A percentile compares a stretch with the other conserved stretches of the same genome.
These are phyloP conservation scores for Candida sp. DNA, from an alignment of 1,139 yeast species.

Conservation along the genomic window DNA sequence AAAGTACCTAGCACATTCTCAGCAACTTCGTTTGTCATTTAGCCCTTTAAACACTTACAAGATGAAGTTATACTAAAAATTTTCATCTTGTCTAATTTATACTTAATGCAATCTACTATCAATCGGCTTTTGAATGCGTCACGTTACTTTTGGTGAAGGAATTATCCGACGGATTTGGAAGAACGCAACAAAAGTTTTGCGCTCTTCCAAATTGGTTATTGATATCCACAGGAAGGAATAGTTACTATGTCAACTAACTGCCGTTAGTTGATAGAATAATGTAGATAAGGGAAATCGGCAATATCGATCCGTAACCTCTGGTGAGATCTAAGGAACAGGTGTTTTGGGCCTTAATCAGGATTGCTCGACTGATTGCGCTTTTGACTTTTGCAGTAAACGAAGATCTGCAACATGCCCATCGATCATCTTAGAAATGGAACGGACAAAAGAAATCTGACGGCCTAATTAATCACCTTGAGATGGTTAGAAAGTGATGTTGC, in stretches of 20 bases:
- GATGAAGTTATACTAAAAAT: too few species aligned
- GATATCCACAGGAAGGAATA: constrained; percentile 27
- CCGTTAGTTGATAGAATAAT: constrained; percentile 16
- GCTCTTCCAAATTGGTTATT: constrained; percentile 27
- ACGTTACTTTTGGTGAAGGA: too few species aligned
- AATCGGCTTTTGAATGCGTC: too few species aligned
- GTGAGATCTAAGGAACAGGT: constrained; percentile 28
- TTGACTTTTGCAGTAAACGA: constrained; percentile 15
- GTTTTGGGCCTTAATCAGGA: constrained; percentile 23
- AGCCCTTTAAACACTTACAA: not conserved
- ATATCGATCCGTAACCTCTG: constrained; percentile 29
- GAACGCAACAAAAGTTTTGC: constrained; percentile 25
- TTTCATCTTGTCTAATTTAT: not conserved
- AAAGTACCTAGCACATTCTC: constrained; percentile 83
- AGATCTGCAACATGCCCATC: constrained; percentile 21
- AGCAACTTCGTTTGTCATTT: constrained; percentile 36
- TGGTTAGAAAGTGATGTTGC: constrained; percentile 26
- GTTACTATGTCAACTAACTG: constrained; percentile 30
- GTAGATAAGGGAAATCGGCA: constrained; percentile 30
- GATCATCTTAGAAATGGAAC: constrained; percentile 30
- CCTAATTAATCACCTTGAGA: constrained; percentile 28
- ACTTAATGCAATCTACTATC: too few species aligned
- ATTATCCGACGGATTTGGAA: constrained; percentile 11
- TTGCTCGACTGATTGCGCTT: constrained; percentile 8
- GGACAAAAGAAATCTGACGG: constrained; percentile 22